Conservation (phyloP, 495 filamentous ascomycete species). For the Endocarpon pusillum region DNA sequence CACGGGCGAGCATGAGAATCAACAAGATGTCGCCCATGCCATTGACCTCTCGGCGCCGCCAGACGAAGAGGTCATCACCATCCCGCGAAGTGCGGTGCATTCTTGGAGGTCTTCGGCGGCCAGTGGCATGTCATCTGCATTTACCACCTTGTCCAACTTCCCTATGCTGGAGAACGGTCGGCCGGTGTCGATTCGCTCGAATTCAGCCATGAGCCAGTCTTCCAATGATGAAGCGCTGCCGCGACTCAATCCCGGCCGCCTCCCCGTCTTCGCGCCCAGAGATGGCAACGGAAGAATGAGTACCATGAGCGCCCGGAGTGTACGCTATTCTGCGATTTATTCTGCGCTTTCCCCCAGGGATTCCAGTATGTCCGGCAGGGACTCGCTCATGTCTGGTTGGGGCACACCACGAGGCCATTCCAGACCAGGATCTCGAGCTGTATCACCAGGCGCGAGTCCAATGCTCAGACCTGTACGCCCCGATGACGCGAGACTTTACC, state of each 20-base stretch:
- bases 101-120: slow-evolving; percentile 25
- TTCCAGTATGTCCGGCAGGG: slow-evolving; percentile 6
- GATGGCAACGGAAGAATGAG: too few relatives aligned
- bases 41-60: slow-evolving; percentile 16
- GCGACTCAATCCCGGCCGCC: slow-evolving; percentile 12
- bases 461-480: too few relatives aligned
- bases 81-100: slow-evolving; percentile 20
- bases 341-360: slow-evolving; percentile 11
- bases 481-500: too few relatives aligned
- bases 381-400: too few relatives aligned
- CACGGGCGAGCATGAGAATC: slow-evolving; percentile 14
- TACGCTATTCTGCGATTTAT: too few relatives aligned
- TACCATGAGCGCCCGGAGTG: too few relatives aligned
- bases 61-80: slow-evolving; percentile 26
- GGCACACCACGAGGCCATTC: too few relatives aligned
- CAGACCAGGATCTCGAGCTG: too few relatives aligned
- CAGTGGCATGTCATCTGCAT: slow-evolving; percentile 21
- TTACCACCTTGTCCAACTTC: slow-evolving; percentile 16
- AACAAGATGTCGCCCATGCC: slow-evolving; percentile 14
- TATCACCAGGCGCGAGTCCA: too few relatives aligned
- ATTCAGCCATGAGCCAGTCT: slow-evolving; percentile 18
- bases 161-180: slow-evolving; percentile 11
- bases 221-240: slow-evolving; percentile 19
- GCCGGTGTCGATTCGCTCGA: slow-evolving; percentile 14
- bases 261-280: slow-evolving; percentile 25